These are phyloP conservation scores for Mucor irregularis DNA, from an alignment of 371 early-diverging fungal species.

Conservation along the genomic window DNA sequence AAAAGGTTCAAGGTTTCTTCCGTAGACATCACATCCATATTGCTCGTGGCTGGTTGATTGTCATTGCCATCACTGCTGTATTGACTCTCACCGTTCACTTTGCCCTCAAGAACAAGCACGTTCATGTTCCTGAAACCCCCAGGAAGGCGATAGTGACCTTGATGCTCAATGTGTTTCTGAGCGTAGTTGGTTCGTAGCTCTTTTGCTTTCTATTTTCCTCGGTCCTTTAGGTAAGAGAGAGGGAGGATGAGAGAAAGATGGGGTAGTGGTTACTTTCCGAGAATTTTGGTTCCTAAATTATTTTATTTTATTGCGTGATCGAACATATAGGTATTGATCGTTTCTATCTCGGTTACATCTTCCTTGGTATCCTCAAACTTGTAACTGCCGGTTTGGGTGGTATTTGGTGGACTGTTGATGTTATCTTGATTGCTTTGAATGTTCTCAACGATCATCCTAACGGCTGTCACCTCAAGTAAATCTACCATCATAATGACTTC, in stretches of 20 bases:
- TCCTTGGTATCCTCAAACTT: constrained; percentile 47
- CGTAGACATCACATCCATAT: constrained; percentile 43
- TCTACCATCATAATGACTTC: no score
- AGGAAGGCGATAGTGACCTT: constrained; percentile 3
- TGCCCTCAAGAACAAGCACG: constrained; percentile 15
- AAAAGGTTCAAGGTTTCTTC: constrained; percentile 31
- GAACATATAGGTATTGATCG: constrained; percentile 59
- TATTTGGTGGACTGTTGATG: constrained; percentile 51
- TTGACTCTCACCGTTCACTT: constrained; percentile 39
- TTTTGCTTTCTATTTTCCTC: constrained; percentile 49
- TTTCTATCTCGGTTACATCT: constrained; percentile 63
- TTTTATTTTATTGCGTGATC: not conserved
- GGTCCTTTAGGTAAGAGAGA: constrained; percentile 48
- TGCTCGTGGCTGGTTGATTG: constrained; percentile 35
- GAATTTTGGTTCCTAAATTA: not conserved
- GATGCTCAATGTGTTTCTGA: constrained; percentile 44
- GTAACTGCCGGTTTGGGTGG: constrained; percentile 54
- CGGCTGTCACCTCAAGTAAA: constrained; percentile 39
- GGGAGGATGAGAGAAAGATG: not conserved
- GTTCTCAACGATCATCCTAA: constrained; percentile 48
- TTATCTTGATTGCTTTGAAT: constrained; percentile 45
- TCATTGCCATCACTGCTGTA: constrained; percentile 38
- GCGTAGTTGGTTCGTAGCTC: constrained; percentile 49
- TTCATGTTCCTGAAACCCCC: constrained; percentile 13
- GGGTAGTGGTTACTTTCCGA: not conserved